Percentiles rank a stretch among this genome's conserved stretches.
Evolutionary conservation across 192 early-diverging fungal species (phyloP).

Genomic region (Jimgerdemannia lactiflua): DNA sequence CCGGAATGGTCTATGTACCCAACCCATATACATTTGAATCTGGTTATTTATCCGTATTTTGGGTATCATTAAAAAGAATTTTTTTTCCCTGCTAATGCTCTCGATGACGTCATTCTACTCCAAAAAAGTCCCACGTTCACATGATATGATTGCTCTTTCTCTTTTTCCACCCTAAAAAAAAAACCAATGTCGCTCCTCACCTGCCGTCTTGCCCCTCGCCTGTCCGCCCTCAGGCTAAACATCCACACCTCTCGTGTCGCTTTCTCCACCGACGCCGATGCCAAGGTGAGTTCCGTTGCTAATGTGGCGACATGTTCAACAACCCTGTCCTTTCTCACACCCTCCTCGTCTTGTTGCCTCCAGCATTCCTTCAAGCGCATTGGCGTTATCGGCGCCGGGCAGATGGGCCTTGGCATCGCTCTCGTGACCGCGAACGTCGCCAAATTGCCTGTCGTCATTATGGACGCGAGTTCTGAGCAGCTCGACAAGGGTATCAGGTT

Average conservation of each 20-base stretch:
- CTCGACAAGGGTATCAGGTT: conserved; percentile 80
- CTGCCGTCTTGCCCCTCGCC: too few relatives aligned
- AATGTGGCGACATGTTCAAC: neutral
- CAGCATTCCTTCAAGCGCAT: conserved; percentile 32
- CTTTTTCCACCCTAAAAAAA: neutral
- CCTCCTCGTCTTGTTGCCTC: neutral
- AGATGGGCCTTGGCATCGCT: conserved; percentile 94
- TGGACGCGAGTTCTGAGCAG: conserved; percentile 79
- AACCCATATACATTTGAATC: too few relatives aligned
- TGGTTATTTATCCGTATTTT: too few relatives aligned
- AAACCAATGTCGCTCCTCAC: neutral
- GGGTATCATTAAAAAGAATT: too few relatives aligned
- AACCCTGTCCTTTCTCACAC: neutral
- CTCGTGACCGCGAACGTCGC: conserved; percentile 84
- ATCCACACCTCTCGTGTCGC: neutral
- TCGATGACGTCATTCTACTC: neutral
- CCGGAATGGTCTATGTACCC: too few relatives aligned
- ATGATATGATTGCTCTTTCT: neutral
- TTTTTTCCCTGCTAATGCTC: too few relatives aligned
- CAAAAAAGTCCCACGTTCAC: neutral
- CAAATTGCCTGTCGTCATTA: conserved; percentile 71
- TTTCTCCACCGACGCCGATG: neutral
- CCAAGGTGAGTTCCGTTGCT: neutral
- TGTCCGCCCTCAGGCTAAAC: neutral
- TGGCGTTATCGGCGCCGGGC: conserved; percentile 92